These are phyloP conservation scores for Xenosphaeropsis pyriputrescens DNA, from an alignment of 2,329 filamentous ascomycete genomes.

Conservation along the genomic window DNA sequence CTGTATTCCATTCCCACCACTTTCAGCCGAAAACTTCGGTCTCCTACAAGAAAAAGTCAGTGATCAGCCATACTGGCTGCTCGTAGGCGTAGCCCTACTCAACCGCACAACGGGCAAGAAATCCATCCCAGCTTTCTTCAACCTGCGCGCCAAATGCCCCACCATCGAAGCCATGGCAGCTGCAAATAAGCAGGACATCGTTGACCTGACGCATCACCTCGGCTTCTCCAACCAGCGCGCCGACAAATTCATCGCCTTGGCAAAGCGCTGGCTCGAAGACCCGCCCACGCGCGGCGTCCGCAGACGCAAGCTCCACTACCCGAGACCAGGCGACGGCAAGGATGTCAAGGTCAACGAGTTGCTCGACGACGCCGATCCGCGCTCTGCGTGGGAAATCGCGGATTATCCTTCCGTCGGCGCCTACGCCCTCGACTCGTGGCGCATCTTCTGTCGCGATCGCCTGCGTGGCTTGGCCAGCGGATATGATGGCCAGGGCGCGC, in stretches of 20 bases:
- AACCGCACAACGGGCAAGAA: conserved; percentile 63
- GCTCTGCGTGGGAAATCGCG: conserved; percentile 60
- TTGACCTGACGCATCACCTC: conserved; percentile 50
- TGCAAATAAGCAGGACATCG: conserved; percentile 39
- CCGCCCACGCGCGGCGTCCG: conserved; percentile 45
- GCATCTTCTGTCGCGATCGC: conserved; percentile 80
- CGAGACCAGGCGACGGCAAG: conserved; percentile 29
- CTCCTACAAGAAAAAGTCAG: conserved; percentile 73
- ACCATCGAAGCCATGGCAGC: conserved; percentile 46
- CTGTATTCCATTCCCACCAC: conserved; percentile 50
- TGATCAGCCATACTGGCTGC: conserved; percentile 61
- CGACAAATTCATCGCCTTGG: conserved; percentile 53
- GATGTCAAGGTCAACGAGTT: conserved; percentile 30
- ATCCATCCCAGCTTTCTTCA: conserved; percentile 63
- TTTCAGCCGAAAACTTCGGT: conserved; percentile 51
- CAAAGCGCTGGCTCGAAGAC: conserved; percentile 47
- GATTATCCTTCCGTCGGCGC: conserved; percentile 64
- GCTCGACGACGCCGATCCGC: conserved; percentile 25
- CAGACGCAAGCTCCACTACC: conserved; percentile 41
- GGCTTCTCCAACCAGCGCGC: conserved; percentile 59
- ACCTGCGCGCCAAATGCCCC: conserved; percentile 53
- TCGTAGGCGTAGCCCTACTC: conserved; percentile 73
- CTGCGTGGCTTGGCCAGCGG: conserved; percentile 50
- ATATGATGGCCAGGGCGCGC: conserved; percentile 45
- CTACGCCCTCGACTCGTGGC: conserved; percentile 82